Evolutionary conservation across 2,329 filamentous ascomycete species (phyloP).

Genomic region (Macrophomina pseudophaseolina): DNA sequence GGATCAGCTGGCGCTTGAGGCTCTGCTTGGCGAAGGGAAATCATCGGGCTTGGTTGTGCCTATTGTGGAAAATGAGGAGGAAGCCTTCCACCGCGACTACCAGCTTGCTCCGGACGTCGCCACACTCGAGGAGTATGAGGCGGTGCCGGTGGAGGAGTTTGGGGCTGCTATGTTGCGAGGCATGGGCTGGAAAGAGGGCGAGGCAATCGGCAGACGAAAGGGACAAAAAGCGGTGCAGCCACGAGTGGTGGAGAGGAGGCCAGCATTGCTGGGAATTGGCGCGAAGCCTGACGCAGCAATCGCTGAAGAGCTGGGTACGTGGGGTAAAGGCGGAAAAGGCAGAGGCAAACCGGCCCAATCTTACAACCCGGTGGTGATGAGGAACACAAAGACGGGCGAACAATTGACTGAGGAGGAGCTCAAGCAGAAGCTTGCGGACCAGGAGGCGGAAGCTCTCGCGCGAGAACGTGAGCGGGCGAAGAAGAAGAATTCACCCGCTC

Average conservation of each 20-base stretch:
- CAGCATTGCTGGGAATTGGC: conserved; percentile 84
- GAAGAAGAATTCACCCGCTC: conserved; percentile 31
- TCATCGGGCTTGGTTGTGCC: conserved; percentile 48
- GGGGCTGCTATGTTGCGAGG: conserved; percentile 86
- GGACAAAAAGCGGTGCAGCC: conserved; percentile 46
- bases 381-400: conserved; percentile 67
- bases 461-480: conserved; percentile 38
- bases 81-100: conserved; percentile 73
- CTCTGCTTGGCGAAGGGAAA: conserved; percentile 48
- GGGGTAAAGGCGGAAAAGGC: conserved; percentile 67
- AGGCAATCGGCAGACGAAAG: conserved; percentile 59
- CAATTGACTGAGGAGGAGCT: conserved; percentile 67
- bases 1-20: conserved; percentile 61
- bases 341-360: conserved; percentile 53
- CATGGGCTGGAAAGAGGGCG: conserved; percentile 89
- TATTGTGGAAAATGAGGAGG: conserved; percentile 60
- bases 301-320: conserved; percentile 75
- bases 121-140: conserved; percentile 82
- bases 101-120: conserved; percentile 74
- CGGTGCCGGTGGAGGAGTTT: conserved; percentile 92
- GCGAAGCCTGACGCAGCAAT: conserved; percentile 74
- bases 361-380: conserved; percentile 67
- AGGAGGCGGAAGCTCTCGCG: conserved; percentile 51
- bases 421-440: conserved; percentile 55
- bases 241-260: conserved; percentile 70